These are phyloP conservation scores for Penicillium verrucosum DNA, from an alignment of 2,329 filamentous ascomycete species.

Conservation along the genomic window DNA sequence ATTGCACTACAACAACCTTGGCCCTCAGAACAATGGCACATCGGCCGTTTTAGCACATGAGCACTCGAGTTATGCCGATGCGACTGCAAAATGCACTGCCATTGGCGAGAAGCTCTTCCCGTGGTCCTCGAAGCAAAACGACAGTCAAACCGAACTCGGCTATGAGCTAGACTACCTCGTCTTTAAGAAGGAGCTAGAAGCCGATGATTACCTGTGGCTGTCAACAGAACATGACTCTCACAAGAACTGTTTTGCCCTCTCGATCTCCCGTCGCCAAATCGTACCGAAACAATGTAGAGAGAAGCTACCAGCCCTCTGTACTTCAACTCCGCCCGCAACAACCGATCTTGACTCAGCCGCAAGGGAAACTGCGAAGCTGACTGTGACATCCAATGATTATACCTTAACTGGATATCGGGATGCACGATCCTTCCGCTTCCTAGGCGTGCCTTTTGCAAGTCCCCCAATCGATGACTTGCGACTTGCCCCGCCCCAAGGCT, in stretches of 20 bases:
- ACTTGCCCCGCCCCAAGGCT: constrained; percentile 39
- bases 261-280: constrained; percentile 7
- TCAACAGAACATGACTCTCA: neutral
- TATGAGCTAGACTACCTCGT: constrained; percentile 23
- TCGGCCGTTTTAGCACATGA: constrained; percentile 21
- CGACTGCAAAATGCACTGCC: constrained; percentile 16
- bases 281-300: constrained; percentile 13
- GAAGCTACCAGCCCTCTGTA: constrained; percentile 21
- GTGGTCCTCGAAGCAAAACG: constrained; percentile 3
- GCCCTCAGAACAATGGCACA: constrained; percentile 25
- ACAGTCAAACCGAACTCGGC: constrained; percentile 8
- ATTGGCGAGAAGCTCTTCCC: constrained; percentile 24
- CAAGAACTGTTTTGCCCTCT: constrained; percentile 19
- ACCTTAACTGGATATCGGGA: constrained; percentile 28
- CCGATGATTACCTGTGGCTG: constrained; percentile 18
- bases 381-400: constrained; percentile 15
- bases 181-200: constrained; percentile 12
- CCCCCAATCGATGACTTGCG: constrained; percentile 45
- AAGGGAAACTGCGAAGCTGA: constrained; percentile 19
- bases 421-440: constrained; percentile 38
- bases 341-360: constrained; percentile 16
- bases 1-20: constrained; percentile 27
- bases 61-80: constrained; percentile 10
- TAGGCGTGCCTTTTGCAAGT: constrained; percentile 49
- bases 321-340: constrained; percentile 20